Evolutionary conservation across 345 rosid genomes (phyloP), one percentile per base, ranked within the genome.

Genomic region (Pseudoturritis turrita): DNA sequence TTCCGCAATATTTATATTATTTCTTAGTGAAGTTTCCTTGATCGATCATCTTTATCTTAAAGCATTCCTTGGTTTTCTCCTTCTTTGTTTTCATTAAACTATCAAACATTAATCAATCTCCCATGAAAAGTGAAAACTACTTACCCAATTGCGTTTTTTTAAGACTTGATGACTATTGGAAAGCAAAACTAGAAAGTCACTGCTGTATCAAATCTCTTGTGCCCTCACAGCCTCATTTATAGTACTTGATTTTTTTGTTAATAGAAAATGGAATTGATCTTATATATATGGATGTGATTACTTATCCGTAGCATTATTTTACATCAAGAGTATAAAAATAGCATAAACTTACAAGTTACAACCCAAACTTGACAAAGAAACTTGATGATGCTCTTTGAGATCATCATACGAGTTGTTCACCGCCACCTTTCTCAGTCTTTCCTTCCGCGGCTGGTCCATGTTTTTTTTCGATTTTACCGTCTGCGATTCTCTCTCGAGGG

Each of bases 401-500:
- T 36, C 17, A 36, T 74, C 58, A 74, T 17, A 67, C 68, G 6
- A 66, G 26, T 23, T 66, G 55, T 3, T 59, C 68, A 8, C 8
- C 35, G 17, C 55, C 68, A 40, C 23, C 33, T 61, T 74, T 67
- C 9, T 2, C 8, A 29, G 46, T 40, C 62, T 58, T 51, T 59
- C 11, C 73, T 66, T n/a, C 7, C 6, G 22, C 9, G 6, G 40
- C 43, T 33, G 68, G 68, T 50, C 46, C 73, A 41, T 67, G 18
- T 17, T 74, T 58, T n/a, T 47, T 58, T 15, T n/a, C 19, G 66
- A 21, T 1, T 11, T 66, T 58, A 66, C 47, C 50, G 36, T 58
- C 78, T 59, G 52, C 21, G 15, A 74, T 29, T 59, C 62, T 74
- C 55, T 74, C 78, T 39, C 78, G 68, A 36, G 78, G 68, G 37